Evolutionary conservation across 2,329 filamentous ascomycete species (phyloP).

Genomic region (Penicillium occitanis): DNA sequence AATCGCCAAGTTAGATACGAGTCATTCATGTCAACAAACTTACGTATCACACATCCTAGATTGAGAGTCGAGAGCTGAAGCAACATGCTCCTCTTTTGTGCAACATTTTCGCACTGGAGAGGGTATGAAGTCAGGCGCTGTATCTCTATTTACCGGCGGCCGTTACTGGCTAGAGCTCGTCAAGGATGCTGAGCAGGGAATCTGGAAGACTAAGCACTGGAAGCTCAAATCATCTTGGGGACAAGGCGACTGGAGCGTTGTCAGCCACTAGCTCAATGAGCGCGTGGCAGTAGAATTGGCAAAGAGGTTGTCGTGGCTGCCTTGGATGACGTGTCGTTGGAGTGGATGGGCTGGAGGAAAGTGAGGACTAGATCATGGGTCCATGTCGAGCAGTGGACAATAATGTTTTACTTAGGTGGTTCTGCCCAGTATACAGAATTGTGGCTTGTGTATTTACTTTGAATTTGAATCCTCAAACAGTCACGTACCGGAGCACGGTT

Average conservation of each 20-base stretch:
- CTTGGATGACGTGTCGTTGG: too few species aligned
- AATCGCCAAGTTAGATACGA: conserved; percentile 31
- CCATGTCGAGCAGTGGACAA: too few species aligned
- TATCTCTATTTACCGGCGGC: conserved; percentile 28
- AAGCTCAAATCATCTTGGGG: conserved; percentile 34
- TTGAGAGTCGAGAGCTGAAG: conserved; percentile 18
- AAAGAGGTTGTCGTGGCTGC: too few species aligned
- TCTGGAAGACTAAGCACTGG: conserved; percentile 38
- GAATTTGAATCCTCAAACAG: too few species aligned
- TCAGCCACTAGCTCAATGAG: neutral
- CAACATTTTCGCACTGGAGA: conserved; percentile 28
- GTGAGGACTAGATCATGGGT: too few species aligned
- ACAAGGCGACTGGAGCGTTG: conserved; percentile 23
- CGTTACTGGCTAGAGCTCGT: conserved; percentile 35
- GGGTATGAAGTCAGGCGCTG: conserved; percentile 28
- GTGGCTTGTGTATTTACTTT: too few species aligned
- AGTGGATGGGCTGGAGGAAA: too few species aligned
- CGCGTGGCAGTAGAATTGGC: too few species aligned
- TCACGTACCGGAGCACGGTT: too few species aligned
- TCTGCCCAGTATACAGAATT: too few species aligned
- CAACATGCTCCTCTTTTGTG: conserved; percentile 25
- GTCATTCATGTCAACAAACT: conserved; percentile 25
- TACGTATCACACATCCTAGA: conserved; percentile 26
- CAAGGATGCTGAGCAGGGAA: conserved; percentile 29
- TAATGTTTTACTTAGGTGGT: too few species aligned